Conservation (phyloP, 768 basidiomycete species). For the Peribolospora baueri region DNA sequence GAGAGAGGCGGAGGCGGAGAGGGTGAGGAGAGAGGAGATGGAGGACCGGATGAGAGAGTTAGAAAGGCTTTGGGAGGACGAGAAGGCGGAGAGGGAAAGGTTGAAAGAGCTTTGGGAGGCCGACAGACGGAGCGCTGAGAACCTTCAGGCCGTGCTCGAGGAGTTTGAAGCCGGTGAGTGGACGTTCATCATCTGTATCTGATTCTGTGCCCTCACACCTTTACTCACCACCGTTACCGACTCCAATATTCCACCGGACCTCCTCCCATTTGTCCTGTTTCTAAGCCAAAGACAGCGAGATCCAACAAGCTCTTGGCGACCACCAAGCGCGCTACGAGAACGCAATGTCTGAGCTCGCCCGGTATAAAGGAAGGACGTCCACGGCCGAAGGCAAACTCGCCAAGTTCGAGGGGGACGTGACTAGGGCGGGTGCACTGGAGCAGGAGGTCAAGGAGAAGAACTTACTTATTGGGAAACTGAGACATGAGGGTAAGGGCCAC, state of each 20-base stretch:
- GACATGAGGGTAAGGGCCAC: conserved; percentile 57
- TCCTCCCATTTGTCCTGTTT: neutral
- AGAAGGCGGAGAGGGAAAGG: conserved; percentile 26
- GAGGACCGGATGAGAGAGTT: conserved; percentile 39
- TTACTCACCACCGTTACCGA: no score
- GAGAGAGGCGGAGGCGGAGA: conserved; percentile 35
- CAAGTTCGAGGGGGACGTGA: conserved; percentile 40
- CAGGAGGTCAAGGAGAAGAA: conserved; percentile 89
- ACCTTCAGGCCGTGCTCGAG: conserved; percentile 74
- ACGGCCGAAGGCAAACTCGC: conserved; percentile 40
- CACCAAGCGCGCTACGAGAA: conserved; percentile 55
- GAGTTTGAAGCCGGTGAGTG: conserved; percentile 77
- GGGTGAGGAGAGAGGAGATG: conserved; percentile 45
- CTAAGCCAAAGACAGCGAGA: conserved; percentile 69
- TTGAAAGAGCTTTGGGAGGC: conserved; percentile 9
- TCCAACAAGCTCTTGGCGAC: conserved; percentile 59
- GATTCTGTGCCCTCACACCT: neutral
- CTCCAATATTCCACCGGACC: no score
- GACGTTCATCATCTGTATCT: neutral
- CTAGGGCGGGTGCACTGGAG: conserved; percentile 47
- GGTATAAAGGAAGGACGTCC: neutral
- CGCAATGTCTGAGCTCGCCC: neutral
- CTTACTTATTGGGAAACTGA: conserved; percentile 73
- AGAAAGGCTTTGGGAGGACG: conserved; percentile 31
- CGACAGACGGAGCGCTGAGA: conserved; percentile 39